A percentile compares a stretch with the other conserved stretches of the same genome.
Evolutionary conservation across 2,329 filamentous ascomycete genomes (phyloP).

Genomic region (Balansia obtecta): DNA sequence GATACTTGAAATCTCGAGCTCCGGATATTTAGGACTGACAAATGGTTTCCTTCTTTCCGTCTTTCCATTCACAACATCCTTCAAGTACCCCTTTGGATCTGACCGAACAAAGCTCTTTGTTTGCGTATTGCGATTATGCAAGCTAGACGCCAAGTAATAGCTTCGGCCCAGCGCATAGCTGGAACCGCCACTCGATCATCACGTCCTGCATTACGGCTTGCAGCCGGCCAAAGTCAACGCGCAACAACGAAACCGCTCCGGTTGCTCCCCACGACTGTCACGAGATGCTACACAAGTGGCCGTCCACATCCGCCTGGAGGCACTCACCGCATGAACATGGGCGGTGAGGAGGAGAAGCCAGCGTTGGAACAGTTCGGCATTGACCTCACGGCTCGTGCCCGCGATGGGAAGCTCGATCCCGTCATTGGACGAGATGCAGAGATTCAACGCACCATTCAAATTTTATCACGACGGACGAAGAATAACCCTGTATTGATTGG

Average conservation of each 20-base stretch:
- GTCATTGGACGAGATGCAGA: constrained; percentile 89
- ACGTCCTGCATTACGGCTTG: constrained; percentile 16
- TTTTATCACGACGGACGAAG: constrained; percentile 84
- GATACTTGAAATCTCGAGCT: constrained; percentile 7
- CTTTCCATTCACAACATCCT: not conserved
- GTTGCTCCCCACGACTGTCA: constrained; percentile 26
- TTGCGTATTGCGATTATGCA: constrained; percentile 22
- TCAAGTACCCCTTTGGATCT: not conserved
- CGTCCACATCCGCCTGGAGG: constrained; percentile 80
- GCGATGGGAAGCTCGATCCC: constrained; percentile 82
- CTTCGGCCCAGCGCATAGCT: constrained; percentile 25
- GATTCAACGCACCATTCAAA: constrained; percentile 88
- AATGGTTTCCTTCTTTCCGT: not conserved
- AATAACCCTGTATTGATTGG: constrained; percentile 96
- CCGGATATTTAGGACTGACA: not conserved
- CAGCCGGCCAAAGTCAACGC: constrained; percentile 12
- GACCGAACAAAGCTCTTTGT: not conserved
- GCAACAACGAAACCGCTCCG: constrained; percentile 10
- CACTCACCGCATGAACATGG: constrained; percentile 86
- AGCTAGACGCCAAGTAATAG: constrained; percentile 26
- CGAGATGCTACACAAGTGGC: constrained; percentile 53
- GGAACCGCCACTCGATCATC: constrained; percentile 17
- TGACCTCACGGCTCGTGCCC: constrained; percentile 76
- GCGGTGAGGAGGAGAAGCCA: constrained; percentile 63
- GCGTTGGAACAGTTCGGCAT: constrained; percentile 86